Evolutionary conservation across 1,284 basidiomycete species (phyloP).

Genomic region (Entoloma clypeatum): DNA sequence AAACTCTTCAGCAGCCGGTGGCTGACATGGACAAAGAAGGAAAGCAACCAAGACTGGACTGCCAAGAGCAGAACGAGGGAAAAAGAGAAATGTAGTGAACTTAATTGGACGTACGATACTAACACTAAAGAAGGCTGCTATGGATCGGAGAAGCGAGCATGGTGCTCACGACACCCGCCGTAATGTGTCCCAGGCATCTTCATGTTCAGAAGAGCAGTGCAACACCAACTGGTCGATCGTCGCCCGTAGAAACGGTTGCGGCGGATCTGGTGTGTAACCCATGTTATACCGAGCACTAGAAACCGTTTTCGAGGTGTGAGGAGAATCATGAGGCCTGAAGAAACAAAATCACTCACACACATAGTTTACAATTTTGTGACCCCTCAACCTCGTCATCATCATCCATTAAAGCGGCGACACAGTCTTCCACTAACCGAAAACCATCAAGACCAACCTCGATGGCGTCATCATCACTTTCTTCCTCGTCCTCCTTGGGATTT

Average conservation of each 20-base stretch:
- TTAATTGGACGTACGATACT: neutral
- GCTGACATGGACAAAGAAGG: neutral
- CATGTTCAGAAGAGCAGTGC: slow-evolving; percentile 34
- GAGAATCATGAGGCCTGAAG: slow-evolving; percentile 3
- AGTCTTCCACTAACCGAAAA: slow-evolving; percentile 37
- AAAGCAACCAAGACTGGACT: too few species aligned
- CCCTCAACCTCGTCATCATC: slow-evolving; percentile 35
- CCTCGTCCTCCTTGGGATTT: slow-evolving; percentile 28
- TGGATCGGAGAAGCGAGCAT: neutral
- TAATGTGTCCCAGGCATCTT: slow-evolving; percentile 31
- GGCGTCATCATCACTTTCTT: slow-evolving; percentile 31
- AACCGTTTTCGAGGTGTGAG: neutral
- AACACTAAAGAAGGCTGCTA: slow-evolving; percentile 1
- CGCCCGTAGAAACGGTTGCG: slow-evolving; percentile 27
- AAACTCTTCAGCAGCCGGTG: neutral
- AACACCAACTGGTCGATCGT: slow-evolving; percentile 31
- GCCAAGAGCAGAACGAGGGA: neutral
- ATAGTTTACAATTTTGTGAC: slow-evolving; percentile 44
- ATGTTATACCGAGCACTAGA: slow-evolving; percentile 27
- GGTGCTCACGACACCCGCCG: slow-evolving; percentile 16
- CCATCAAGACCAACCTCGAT: slow-evolving; percentile 37
- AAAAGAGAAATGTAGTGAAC: neutral
- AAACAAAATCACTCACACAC: slow-evolving; percentile 39
- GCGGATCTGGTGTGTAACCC: slow-evolving; percentile 23
- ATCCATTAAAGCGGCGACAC: slow-evolving; percentile 44